Evolutionary conservation across 2,329 filamentous ascomycete genomes (phyloP).

Genomic region (Ceratocystis albifundus): DNA sequence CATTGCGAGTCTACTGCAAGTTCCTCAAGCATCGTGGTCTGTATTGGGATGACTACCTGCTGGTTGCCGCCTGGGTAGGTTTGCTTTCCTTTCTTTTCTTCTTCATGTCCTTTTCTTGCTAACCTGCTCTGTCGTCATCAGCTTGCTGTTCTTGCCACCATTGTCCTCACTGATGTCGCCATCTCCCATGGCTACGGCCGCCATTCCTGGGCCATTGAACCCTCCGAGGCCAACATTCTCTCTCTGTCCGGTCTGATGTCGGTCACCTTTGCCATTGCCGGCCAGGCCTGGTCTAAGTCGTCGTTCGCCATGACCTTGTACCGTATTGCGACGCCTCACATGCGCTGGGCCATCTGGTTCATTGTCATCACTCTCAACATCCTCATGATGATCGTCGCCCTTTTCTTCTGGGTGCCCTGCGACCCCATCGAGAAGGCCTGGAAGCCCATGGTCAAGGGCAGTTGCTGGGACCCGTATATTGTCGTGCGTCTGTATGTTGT

Average conservation of each 20-base stretch:
- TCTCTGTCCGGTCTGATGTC: constrained; percentile 20
- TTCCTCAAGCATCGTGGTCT: constrained; percentile 30
- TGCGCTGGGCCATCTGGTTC: constrained; percentile 27
- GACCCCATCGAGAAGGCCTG: constrained; percentile 27
- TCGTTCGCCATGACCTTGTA: constrained; percentile 28
- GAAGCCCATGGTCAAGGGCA: constrained; percentile 24
- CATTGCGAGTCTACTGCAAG: constrained; percentile 32
- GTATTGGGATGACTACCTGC: constrained; percentile 32
- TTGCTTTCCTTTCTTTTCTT: neutral
- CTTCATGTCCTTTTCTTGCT: neutral
- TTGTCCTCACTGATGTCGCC: constrained; percentile 23
- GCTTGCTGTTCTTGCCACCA: constrained; percentile 17
- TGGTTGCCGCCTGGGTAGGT: constrained; percentile 29
- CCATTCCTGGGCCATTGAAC: constrained; percentile 23
- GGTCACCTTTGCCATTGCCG: constrained; percentile 11
- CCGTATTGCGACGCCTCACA: constrained; percentile 26
- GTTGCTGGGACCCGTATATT: constrained; percentile 25
- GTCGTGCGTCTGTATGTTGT: constrained; percentile 19
- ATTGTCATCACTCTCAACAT: constrained; percentile 27
- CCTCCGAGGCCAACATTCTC: constrained; percentile 7
- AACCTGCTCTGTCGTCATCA: neutral
- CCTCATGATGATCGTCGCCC: constrained; percentile 24
- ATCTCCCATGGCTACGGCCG: constrained; percentile 25
- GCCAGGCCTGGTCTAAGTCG: constrained; percentile 24
- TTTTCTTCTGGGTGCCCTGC: constrained; percentile 28